A percentile compares a stretch with the other conserved stretches of the same genome.
Evolutionary conservation across 495 filamentous ascomycete species (phyloP).

Genomic region (Cercophora sp.): DNA sequence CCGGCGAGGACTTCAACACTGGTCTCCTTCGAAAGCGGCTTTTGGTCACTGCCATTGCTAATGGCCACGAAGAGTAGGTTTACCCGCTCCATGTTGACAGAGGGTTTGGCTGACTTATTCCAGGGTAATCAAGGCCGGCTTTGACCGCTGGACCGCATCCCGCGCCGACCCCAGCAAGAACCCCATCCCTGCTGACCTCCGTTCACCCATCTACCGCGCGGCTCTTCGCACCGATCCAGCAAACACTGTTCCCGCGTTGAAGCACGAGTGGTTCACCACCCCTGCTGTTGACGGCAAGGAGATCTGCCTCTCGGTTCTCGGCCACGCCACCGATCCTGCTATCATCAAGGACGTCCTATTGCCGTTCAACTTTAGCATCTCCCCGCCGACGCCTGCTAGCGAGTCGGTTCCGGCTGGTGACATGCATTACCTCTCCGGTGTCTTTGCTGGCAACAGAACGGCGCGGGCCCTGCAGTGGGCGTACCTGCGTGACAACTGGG

Average conservation of each 20-base stretch:
- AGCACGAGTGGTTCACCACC: constrained; percentile 75
- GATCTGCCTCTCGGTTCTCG: constrained; percentile 71
- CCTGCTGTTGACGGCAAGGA: constrained; percentile 87
- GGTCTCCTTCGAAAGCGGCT: constrained; percentile 76
- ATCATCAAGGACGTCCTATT: constrained; percentile 68
- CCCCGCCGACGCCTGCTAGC: constrained; percentile 44
- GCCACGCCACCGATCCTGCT: constrained; percentile 63
- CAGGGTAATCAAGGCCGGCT: constrained; percentile 66
- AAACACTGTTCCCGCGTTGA: constrained; percentile 64
- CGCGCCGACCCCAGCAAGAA: constrained; percentile 57
- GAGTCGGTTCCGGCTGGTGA: constrained; percentile 60
- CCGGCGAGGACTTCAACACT: constrained; percentile 75
- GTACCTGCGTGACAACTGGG: constrained; percentile 79
- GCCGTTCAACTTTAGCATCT: constrained; percentile 77
- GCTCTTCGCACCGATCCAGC: constrained; percentile 64
- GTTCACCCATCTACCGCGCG: constrained; percentile 72
- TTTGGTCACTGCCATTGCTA: constrained; percentile 66
- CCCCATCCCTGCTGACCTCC: constrained; percentile 76
- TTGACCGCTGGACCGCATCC: constrained; percentile 71
- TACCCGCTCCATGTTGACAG: neutral
- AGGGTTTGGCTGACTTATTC: constrained; percentile 1
- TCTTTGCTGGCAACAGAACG: constrained; percentile 66
- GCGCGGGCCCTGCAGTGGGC: constrained; percentile 72
- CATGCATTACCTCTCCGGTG: constrained; percentile 71
- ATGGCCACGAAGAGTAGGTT: constrained; percentile 66